These are phyloP conservation scores for Aspergillus caelatus DNA, from an alignment of 2,329 filamentous ascomycete genomes.

Conservation along the genomic window DNA sequence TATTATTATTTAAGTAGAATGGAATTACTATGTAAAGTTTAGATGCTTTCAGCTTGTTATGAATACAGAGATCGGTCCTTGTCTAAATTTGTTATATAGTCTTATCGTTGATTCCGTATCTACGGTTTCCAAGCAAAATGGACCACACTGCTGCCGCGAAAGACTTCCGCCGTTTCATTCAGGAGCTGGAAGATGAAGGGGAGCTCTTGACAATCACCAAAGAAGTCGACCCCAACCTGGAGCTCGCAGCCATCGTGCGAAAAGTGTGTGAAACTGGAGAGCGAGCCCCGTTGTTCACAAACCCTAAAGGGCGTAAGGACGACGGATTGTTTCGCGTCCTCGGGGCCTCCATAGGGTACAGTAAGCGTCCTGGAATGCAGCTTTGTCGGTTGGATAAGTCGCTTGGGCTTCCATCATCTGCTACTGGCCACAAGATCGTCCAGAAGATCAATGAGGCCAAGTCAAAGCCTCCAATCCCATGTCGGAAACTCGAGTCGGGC, in stretches of 20 bases:
- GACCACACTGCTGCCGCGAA: background rate
- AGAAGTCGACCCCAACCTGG: slow-evolving; percentile 16
- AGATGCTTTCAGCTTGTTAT: background rate
- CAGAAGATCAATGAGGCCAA: slow-evolving; percentile 18
- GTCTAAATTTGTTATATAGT: background rate
- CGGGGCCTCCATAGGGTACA: slow-evolving; percentile 3
- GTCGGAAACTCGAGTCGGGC: slow-evolving; percentile 12
- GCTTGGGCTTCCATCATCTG: slow-evolving; percentile 12
- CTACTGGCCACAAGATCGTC: slow-evolving; percentile 19
- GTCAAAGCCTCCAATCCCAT: slow-evolving; percentile 13
- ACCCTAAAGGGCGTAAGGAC: background rate
- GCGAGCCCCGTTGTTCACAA: slow-evolving; percentile 11
- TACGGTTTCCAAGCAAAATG: background rate
- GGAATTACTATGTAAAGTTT: background rate
- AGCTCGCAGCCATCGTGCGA: slow-evolving; percentile 16
- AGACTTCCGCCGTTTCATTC: slow-evolving; percentile 8
- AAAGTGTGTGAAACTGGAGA: slow-evolving; percentile 16
- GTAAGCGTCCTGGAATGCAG: slow-evolving; percentile 12
- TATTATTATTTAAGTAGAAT: background rate
- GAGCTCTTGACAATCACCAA: slow-evolving; percentile 17
- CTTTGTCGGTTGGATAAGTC: slow-evolving; percentile 21
- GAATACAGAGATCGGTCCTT: background rate
- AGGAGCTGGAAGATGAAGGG: slow-evolving; percentile 14
- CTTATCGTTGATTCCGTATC: background rate
- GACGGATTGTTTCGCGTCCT: slow-evolving; percentile 16